phyloP scores from a whole-genome alignment of 2,329 filamentous ascomycete species.

The Ilyonectria robusta region DNA sequence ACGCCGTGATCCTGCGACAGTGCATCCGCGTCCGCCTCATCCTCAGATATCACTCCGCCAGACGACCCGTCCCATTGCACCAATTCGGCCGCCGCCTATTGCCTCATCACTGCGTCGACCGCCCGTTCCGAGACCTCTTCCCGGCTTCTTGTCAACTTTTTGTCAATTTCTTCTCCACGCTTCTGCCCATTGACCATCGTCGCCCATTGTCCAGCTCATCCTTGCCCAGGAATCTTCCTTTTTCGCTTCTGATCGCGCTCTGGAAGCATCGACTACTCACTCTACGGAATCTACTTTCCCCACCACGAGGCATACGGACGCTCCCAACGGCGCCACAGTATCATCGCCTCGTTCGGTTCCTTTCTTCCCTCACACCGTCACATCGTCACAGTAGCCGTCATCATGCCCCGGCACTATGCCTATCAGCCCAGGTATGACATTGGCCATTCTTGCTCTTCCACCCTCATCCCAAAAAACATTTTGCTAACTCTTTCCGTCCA shows the following conservation, averaged over 20 bases:
- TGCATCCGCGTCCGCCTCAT: background rate
- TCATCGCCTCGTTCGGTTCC: slow-evolving; percentile 16
- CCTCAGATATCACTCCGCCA: background rate
- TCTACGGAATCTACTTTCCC: slow-evolving; percentile 24
- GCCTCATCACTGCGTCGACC: background rate
- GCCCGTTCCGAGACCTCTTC: background rate
- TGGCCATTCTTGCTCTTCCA: slow-evolving; percentile 1
- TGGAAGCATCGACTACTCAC: slow-evolving; percentile 1
- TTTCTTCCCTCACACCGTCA: slow-evolving; percentile 16
- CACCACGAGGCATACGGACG: slow-evolving; percentile 31
- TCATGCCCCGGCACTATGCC: slow-evolving; percentile 40
- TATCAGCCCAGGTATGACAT: slow-evolving; percentile 47
- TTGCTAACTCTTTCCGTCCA: slow-evolving; percentile 37
- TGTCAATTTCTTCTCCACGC: slow-evolving; percentile 9
- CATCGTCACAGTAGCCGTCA: slow-evolving; percentile 28
- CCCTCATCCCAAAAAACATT: background rate
- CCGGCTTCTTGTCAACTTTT: background rate
- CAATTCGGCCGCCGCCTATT: background rate
- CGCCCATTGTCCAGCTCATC: background rate
- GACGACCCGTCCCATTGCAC: background rate
- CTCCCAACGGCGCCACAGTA: background rate
- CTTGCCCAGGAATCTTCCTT: slow-evolving; percentile 12
- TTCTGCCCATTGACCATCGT: slow-evolving; percentile 6
- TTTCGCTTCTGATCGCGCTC: slow-evolving; percentile 1
- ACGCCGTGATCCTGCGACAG: slow-evolving; percentile 3